Base-by-base conservation (phyloP, 768 basidiomycete species). In the Phanerochaete sordida region DNA sequence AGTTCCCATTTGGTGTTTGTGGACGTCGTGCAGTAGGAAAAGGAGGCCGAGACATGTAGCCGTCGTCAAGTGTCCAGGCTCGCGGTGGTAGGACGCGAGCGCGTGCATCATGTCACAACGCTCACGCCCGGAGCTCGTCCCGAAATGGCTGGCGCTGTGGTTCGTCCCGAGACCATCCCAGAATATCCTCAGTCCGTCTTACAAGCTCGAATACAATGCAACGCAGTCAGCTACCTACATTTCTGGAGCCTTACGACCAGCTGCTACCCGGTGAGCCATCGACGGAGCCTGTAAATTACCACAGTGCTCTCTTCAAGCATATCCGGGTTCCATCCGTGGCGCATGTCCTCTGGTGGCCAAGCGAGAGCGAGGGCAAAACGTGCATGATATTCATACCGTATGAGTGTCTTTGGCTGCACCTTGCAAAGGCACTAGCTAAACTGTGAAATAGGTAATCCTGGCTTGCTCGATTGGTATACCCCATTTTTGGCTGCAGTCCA, bases 381-480 rank as follows among this genome's bases (percentile, higher is more conserved):
- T 62, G 61, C 2, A 7, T 61, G 21, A 43, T 68, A 19, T 66
- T 68, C 47, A 57, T 60, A 12, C 62, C 65, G 56, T 67, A 66
- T 64, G 30, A 50, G 57, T 33, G 19, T 43, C 44, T 49, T 8
- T 11, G 3, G 23, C 21, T 37, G 7, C 7, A n/a, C 13, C 28
- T 16, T 15, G 15, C 44, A 23, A 35, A 16, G 19, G 4, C 12
- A 33, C 33, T 44, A 31, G 12, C 21, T 23, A 54, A 24, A 28
- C 4, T 31, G 28, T n/a, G n/a, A 28, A 1, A 24, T 33, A 76
- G 81, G 81, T 26, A 83, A 84, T 66, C 81, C 81, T 0, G 90
- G 90, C 7, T 73, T 90, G 16, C 61, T 86, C 31, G 77, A 80
- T 47, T 90, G 91, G 72, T 93, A 92, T 64, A 74, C 74, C 0